phyloP scores from a whole-genome alignment of 257 asterid genomes.

The Plantago ovata region DNA sequence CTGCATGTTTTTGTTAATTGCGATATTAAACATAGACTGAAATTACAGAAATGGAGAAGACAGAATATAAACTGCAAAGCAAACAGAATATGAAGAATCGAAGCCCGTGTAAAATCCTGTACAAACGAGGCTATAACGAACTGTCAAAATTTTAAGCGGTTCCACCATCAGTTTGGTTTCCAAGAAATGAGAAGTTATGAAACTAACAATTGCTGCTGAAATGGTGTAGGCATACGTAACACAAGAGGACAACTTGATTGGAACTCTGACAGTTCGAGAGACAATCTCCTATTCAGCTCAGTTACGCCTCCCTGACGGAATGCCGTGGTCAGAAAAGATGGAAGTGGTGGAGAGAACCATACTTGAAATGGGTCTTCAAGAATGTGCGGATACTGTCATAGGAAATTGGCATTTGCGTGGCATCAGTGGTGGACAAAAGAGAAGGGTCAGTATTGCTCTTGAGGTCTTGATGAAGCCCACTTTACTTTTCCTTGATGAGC shows the following conservation, averaged over 20 bases:
- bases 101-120: no score
- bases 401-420: constrained; percentile 99
- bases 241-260: constrained; percentile 89
- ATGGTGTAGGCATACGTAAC: constrained; percentile 76
- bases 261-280: constrained; percentile 86
- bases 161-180: no score
- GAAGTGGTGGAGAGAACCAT: constrained; percentile 84
- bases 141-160: no score
- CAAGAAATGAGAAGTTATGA: no score
- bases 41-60: no score
- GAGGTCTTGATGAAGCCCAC: constrained; percentile 94
- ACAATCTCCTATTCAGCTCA: constrained; percentile 78
- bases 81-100: no score
- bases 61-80: no score
- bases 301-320: constrained; percentile 71
- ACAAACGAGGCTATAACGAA: no score
- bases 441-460: constrained; percentile 91
- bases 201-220: no score
- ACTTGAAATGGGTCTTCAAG: constrained; percentile 96
- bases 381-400: constrained; percentile 91
- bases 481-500: constrained; percentile 91
- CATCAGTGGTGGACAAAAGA: constrained; percentile 87
- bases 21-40: no score
- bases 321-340: constrained; percentile 74
- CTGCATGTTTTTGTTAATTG: no score